Conservation (phyloP, 352 stramenopile genomes). For the Pythium coloratum region DNA sequence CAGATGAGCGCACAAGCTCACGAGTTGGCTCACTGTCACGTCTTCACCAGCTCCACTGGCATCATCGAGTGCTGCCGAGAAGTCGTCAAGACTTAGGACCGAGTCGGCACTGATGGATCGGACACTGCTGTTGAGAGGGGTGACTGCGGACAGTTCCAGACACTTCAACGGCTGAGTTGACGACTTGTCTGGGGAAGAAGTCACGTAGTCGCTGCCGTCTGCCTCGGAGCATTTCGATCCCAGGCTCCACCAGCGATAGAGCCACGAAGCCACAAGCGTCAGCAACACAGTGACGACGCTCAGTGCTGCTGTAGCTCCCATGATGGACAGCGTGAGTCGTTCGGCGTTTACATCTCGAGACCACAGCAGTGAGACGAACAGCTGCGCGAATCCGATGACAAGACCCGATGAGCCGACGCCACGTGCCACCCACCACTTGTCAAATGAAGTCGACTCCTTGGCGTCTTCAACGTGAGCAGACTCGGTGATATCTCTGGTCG, state of each 20-base stretch:
- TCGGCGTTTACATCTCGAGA: slow-evolving; percentile 4
- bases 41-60: slow-evolving; percentile 10
- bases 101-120: background rate
- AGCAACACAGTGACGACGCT: background rate
- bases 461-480: background rate
- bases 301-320: background rate
- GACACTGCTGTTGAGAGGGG: background rate
- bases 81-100: background rate
- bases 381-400: slow-evolving; percentile 14
- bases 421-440: slow-evolving; percentile 1
- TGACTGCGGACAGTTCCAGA: background rate
- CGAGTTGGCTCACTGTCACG: background rate
- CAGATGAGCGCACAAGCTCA: slow-evolving; percentile 6
- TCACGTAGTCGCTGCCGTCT: background rate
- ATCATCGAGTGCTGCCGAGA: background rate
- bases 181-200: background rate
- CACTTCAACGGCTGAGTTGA: background rate
- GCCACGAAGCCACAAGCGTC: background rate
- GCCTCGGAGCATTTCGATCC: background rate
- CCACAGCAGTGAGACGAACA: slow-evolving; percentile 10
- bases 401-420: slow-evolving; percentile 5
- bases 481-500: background rate
- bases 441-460: background rate
- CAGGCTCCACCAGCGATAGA: background rate
- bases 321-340: slow-evolving; percentile 10